These are phyloP conservation scores for Brassica carinata DNA, from an alignment of 345 rosid species.

Conservation along the genomic window DNA sequence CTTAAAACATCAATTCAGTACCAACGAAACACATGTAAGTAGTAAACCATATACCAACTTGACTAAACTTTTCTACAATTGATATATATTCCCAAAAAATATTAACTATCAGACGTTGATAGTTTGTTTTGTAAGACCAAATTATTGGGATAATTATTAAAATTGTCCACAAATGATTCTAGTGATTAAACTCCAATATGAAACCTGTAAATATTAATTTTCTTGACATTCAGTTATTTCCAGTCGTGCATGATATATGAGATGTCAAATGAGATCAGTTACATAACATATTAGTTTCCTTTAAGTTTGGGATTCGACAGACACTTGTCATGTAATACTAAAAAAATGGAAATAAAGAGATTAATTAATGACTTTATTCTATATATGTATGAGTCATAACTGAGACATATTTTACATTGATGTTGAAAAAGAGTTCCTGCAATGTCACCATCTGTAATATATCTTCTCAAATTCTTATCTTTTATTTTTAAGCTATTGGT, in stretches of 20 bases:
- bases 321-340: slow-evolving; percentile 22
- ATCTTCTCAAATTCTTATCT: slow-evolving; percentile 14
- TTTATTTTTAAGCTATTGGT: neutral
- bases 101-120: neutral
- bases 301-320: neutral
- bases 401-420: slow-evolving; percentile 18
- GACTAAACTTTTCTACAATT: neutral
- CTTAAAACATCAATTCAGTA: neutral
- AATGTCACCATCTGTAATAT: slow-evolving; percentile 22
- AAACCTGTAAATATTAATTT: neutral
- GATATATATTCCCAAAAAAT: neutral
- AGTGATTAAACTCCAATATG: neutral
- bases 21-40: neutral
- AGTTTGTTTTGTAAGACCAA: neutral
- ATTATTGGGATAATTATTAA: neutral
- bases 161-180: neutral
- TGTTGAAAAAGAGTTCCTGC: slow-evolving; percentile 23
- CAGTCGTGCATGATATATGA: slow-evolving; percentile 3
- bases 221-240: neutral
- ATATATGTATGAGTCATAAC: neutral
- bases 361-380: neutral
- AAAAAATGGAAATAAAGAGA: neutral
- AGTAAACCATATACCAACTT: neutral
- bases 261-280: slow-evolving; percentile 20
- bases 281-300: slow-evolving; percentile 22